These are phyloP conservation scores for Periconia macrospinosa DNA, from an alignment of 2,329 filamentous ascomycete species.

Conservation along the genomic window DNA sequence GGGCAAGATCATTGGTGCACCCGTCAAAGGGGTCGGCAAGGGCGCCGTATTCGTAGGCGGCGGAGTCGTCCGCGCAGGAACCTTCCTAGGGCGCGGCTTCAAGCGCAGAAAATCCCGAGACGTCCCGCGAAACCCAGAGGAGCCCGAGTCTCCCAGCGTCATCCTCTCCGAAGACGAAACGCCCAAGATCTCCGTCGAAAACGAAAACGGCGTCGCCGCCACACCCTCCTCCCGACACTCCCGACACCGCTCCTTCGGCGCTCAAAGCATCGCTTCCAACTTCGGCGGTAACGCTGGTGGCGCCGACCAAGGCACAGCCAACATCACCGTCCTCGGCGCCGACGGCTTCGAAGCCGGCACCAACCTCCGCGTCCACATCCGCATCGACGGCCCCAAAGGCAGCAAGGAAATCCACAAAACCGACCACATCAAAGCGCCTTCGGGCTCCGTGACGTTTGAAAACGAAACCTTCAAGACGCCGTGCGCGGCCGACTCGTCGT, in stretches of 20 bases:
- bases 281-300: conserved; percentile 47
- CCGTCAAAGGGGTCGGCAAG: conserved; percentile 87
- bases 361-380: conserved; percentile 77
- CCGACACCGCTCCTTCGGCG: conserved; percentile 40
- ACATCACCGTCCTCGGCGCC: conserved; percentile 78
- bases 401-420: conserved; percentile 85
- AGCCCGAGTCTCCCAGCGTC: conserved; percentile 45
- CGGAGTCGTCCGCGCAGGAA: conserved; percentile 84
- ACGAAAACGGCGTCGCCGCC: conserved; percentile 16
- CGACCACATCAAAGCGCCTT: conserved; percentile 77
- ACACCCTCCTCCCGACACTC: conserved; percentile 28
- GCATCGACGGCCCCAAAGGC: conserved; percentile 66
- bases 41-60: conserved; percentile 73
- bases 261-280: conserved; percentile 44
- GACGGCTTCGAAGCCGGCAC: conserved; percentile 74
- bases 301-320: conserved; percentile 72
- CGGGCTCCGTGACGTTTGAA: conserved; percentile 59
- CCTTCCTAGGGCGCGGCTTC: conserved; percentile 85
- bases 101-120: conserved; percentile 67
- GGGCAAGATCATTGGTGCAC: conserved; percentile 88
- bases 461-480: conserved; percentile 75
- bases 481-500: conserved; percentile 80
- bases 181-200: conserved; percentile 37
- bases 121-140: conserved; percentile 40
- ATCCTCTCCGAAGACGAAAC: conserved; percentile 26